phyloP scores from a whole-genome alignment of 768 basidiomycete species.

The Kwoniella dendrophila region DNA sequence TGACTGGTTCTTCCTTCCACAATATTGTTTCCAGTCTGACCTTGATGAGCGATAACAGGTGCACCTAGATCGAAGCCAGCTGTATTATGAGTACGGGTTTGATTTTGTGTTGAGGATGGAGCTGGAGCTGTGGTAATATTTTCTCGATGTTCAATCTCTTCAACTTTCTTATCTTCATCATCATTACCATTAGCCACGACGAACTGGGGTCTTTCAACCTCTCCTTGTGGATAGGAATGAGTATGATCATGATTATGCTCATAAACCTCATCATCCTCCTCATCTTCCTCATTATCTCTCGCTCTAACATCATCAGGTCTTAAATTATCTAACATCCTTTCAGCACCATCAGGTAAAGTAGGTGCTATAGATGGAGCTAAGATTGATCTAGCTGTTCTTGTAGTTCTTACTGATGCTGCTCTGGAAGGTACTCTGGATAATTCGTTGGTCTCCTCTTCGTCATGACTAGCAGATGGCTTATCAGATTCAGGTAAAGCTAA shows the following conservation, averaged over 20 bases:
- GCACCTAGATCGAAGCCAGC: conserved; percentile 2
- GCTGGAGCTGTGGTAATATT: not conserved
- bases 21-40: not conserved
- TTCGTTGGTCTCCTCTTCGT: conserved; percentile 10
- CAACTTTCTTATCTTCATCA: conserved; percentile 5
- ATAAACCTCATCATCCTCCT: conserved; percentile 13
- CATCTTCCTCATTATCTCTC: conserved; percentile 36
- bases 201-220: conserved; percentile 43
- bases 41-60: not conserved
- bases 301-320: conserved; percentile 47
- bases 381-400: conserved; percentile 23
- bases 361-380: conserved; percentile 41
- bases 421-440: conserved; percentile 29
- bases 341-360: conserved; percentile 56
- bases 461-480: conserved; percentile 28
- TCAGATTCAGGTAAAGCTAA: conserved; percentile 62
- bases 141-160: conserved; percentile 4
- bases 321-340: conserved; percentile 52
- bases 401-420: conserved; percentile 42
- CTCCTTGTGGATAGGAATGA: not conserved
- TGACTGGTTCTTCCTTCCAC: conserved; percentile 11
- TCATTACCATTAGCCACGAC: conserved; percentile 32
- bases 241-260: not conserved
- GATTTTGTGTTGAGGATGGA: not conserved
- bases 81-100: not conserved